These are phyloP conservation scores for Scenedesmus sp. DNA, from an alignment of 163 green algal genomes.

Conservation along the genomic window DNA sequence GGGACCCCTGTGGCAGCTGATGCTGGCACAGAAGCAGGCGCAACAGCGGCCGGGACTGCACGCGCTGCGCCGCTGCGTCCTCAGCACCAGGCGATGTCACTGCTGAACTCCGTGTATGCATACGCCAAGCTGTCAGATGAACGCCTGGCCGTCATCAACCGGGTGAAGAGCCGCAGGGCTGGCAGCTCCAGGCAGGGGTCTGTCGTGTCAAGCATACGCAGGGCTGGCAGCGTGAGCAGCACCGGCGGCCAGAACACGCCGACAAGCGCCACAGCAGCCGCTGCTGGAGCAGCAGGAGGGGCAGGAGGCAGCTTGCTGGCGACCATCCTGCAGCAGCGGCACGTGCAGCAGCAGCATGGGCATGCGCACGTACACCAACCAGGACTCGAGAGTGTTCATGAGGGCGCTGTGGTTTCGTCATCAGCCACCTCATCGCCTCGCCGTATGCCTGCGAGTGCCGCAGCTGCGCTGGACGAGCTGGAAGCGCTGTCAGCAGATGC, in stretches of 20 bases:
- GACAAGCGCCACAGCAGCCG: background rate
- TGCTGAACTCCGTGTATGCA: slow-evolving; percentile 48
- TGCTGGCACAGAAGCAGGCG: background rate
- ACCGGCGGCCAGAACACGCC: slow-evolving; percentile 16
- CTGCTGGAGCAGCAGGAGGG: background rate
- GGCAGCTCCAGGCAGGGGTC: slow-evolving; percentile 15
- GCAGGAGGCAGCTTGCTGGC: slow-evolving; percentile 19
- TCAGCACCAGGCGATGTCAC: slow-evolving; percentile 27
- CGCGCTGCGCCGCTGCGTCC: background rate
- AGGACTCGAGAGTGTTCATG: background rate
- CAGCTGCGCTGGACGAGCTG: background rate
- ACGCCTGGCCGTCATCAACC: slow-evolving; percentile 38
- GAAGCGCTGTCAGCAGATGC: background rate
- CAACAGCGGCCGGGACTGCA: background rate
- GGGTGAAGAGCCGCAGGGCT: slow-evolving; percentile 31
- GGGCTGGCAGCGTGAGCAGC: slow-evolving; percentile 36
- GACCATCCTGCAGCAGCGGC: slow-evolving; percentile 23
- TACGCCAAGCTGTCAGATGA: slow-evolving; percentile 54
- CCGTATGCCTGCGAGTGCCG: background rate
- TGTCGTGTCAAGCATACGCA: background rate
- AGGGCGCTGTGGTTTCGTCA: slow-evolving; percentile 9
- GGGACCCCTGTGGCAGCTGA: background rate
- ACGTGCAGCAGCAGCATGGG: slow-evolving; percentile 25
- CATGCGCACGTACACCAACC: background rate
- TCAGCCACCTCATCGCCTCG: background rate